phyloP scores from a whole-genome alignment of 495 filamentous ascomycete genomes.

The Mytilinidion resinicola region DNA sequence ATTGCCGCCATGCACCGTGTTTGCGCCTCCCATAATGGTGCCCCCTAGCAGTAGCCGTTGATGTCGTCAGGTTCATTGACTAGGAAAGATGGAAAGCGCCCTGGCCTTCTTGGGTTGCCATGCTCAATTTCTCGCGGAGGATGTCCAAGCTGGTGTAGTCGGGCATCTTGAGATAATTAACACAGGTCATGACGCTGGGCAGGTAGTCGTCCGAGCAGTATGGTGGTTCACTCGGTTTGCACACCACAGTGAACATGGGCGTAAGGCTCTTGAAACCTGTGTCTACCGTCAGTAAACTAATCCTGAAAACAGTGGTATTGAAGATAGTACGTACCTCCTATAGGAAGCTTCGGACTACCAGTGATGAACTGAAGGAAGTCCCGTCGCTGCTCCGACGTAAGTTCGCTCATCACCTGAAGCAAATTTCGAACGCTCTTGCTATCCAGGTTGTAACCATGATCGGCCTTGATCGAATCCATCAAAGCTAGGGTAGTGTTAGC shows the following conservation, averaged over 20 bases:
- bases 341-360: slow-evolving; percentile 96
- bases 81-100: slow-evolving; percentile 96
- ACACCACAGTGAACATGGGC: slow-evolving; percentile 98
- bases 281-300: slow-evolving; percentile 17
- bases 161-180: slow-evolving; percentile 97
- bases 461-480: slow-evolving; percentile 98
- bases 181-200: slow-evolving; percentile 98
- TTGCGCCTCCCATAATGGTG: too few relatives aligned
- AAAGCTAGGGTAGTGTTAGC: slow-evolving; percentile 52
- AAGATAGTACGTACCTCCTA: slow-evolving; percentile 67
- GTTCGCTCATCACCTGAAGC: slow-evolving; percentile 90
- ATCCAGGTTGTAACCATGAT: slow-evolving; percentile 99
- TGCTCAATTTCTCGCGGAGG: slow-evolving; percentile 66
- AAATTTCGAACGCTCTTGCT: slow-evolving; percentile 94
- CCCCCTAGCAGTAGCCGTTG: too few relatives aligned
- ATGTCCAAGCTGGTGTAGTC: slow-evolving; percentile 82
- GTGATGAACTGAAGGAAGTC: slow-evolving; percentile 98
- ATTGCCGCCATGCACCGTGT: too few relatives aligned
- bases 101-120: slow-evolving; percentile 94
- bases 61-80: slow-evolving; percentile 4
- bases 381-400: slow-evolving; percentile 65
- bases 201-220: slow-evolving; percentile 95
- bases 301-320: slow-evolving; percentile 2
- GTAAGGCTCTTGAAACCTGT: slow-evolving; percentile 93
- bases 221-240: slow-evolving; percentile 92